phyloP scores from a whole-genome alignment of 306 rosid genomes.

The Ceratonia siliqua region DNA sequence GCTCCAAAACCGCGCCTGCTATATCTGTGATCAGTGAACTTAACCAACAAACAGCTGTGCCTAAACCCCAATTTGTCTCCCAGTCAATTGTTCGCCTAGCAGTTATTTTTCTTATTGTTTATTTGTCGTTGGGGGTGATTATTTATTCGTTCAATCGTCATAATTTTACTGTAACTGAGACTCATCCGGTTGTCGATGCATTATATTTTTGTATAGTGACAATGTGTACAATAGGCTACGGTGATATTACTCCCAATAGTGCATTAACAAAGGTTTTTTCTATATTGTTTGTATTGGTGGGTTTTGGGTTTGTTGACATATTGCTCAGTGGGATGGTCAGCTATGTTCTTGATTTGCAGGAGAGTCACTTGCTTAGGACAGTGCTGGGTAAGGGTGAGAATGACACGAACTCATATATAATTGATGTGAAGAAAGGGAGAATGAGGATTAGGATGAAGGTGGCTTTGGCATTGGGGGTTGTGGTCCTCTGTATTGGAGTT shows the following conservation, averaged over 20 bases:
- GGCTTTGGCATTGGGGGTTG: constrained; percentile 86
- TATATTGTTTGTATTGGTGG: constrained; percentile 79
- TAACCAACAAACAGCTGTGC: constrained; percentile 26
- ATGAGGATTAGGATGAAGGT: constrained; percentile 99
- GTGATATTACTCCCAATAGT: constrained; percentile 84
- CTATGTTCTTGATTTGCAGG: constrained; percentile 92
- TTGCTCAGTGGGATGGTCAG: constrained; percentile 90
- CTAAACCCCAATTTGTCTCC: constrained; percentile 57
- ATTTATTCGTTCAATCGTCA: constrained; percentile 76
- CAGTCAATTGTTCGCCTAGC: constrained; percentile 68
- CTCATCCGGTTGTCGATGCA: constrained; percentile 90
- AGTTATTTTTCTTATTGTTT: constrained; percentile 59
- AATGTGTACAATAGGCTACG: constrained; percentile 97
- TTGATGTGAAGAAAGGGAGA: constrained; percentile 96
- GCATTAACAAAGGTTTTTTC: constrained; percentile 79
- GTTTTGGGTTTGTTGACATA: constrained; percentile 90
- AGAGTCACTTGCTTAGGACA: constrained; percentile 64
- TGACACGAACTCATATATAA: constrained; percentile 60
- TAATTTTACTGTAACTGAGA: constrained; percentile 55
- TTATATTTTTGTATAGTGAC: constrained; percentile 92
- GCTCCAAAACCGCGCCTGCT: constrained; percentile 95
- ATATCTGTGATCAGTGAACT: constrained; percentile 71
- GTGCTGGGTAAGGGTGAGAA: constrained; percentile 58
- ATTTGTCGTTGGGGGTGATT: constrained; percentile 71
- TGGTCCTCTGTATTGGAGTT: constrained; percentile 79